Evolutionary conservation across 352 stramenopile genomes (phyloP).

Genomic region (Blastocystis hominis): DNA sequence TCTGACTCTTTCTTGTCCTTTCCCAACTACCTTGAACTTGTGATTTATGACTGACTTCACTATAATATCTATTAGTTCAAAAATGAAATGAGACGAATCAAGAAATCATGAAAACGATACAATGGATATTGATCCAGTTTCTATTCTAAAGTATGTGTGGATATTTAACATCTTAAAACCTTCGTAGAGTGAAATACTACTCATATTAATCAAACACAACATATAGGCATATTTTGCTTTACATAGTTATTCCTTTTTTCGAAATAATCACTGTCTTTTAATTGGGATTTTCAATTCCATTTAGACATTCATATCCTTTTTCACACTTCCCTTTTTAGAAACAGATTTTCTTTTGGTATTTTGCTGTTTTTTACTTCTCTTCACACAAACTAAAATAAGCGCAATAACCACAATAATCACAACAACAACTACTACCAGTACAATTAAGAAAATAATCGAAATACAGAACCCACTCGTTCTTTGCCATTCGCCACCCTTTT

Average conservation of each 20-base stretch:
- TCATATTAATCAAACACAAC: too few relatives aligned
- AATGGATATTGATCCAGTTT: background rate
- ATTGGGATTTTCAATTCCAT: background rate
- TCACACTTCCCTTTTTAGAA: too few relatives aligned
- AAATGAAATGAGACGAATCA: background rate
- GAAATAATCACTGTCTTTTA: background rate
- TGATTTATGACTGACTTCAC: too few relatives aligned
- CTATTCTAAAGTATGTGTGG: background rate
- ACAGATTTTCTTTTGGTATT: too few relatives aligned
- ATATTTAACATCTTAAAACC: too few relatives aligned
- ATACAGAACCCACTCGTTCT: background rate
- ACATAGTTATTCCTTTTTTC: too few relatives aligned
- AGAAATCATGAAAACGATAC: background rate
- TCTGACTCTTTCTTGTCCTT: too few relatives aligned
- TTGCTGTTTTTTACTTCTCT: too few relatives aligned
- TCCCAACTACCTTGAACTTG: too few relatives aligned
- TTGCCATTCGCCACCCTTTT: conserved; percentile 6
- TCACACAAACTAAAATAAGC: background rate
- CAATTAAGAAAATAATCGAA: background rate
- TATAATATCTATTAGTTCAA: background rate
- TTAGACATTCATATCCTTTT: too few relatives aligned
- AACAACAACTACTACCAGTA: background rate
- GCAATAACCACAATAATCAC: background rate
- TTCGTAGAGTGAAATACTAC: too few relatives aligned
- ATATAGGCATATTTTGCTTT: too few relatives aligned